Percentiles rank a stretch among this genome's conserved stretches.
phyloP scores from a whole-genome alignment of 2,329 filamentous ascomycete species.

The Mariannaea sp. region DNA sequence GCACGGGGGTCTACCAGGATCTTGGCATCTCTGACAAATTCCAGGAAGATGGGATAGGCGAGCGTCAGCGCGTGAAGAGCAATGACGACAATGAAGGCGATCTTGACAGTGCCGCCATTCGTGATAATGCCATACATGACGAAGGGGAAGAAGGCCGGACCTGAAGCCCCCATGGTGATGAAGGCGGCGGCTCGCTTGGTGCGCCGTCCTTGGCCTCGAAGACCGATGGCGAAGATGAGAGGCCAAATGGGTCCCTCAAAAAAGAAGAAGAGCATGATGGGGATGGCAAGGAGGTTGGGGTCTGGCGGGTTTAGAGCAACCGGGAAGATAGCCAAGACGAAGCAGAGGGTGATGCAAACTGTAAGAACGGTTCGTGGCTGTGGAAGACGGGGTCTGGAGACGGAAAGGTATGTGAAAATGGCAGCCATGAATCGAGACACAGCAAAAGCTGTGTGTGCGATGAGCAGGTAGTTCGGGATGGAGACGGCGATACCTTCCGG shows the following conservation, averaged over 20 bases:
- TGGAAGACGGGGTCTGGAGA: slow-evolving; percentile 55
- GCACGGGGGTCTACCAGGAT: slow-evolving; percentile 47
- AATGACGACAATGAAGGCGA: slow-evolving; percentile 68
- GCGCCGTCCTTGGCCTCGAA: slow-evolving; percentile 78
- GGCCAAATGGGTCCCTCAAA: slow-evolving; percentile 85
- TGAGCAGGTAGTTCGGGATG: slow-evolving; percentile 68
- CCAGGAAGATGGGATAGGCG: slow-evolving; percentile 56
- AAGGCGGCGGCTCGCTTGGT: slow-evolving; percentile 79
- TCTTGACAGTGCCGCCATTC: slow-evolving; percentile 62
- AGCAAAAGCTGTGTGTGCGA: slow-evolving; percentile 75
- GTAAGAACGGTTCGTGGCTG: slow-evolving; percentile 72
- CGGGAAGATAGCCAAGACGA: slow-evolving; percentile 58
- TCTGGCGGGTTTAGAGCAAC: slow-evolving; percentile 51
- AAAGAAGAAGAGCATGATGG: slow-evolving; percentile 74
- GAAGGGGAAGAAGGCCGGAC: slow-evolving; percentile 76
- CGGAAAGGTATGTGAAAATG: slow-evolving; percentile 63
- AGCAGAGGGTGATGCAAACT: slow-evolving; percentile 63
- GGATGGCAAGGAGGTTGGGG: slow-evolving; percentile 58
- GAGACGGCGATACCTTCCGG: slow-evolving; percentile 56
- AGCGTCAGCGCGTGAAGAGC: slow-evolving; percentile 53
- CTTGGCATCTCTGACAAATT: slow-evolving; percentile 52
- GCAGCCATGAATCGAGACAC: slow-evolving; percentile 73
- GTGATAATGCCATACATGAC: slow-evolving; percentile 71
- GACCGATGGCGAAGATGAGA: slow-evolving; percentile 77
- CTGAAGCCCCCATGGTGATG: slow-evolving; percentile 76